Conservation (phyloP, 139 green algal genomes). For the Micractinium conductrix region DNA sequence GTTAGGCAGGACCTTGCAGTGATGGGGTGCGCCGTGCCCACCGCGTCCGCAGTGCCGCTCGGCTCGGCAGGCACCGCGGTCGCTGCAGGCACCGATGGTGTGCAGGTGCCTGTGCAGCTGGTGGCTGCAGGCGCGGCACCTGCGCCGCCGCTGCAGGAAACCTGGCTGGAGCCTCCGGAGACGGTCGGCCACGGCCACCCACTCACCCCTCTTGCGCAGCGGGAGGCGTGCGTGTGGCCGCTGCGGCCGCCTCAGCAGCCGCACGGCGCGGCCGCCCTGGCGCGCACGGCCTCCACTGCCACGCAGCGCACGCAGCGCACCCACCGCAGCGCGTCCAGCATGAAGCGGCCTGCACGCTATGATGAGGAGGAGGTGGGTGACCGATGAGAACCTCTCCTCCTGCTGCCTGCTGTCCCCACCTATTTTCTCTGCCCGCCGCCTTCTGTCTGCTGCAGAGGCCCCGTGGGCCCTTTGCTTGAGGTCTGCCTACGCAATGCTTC, state of each 20-base stretch:
- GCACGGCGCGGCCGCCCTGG: no score
- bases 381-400: no score
- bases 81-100: neutral
- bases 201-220: neutral
- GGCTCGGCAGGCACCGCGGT: neutral
- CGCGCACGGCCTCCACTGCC: neutral
- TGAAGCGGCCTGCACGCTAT: neutral
- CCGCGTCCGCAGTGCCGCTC: neutral
- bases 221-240: neutral
- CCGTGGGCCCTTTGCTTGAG: neutral
- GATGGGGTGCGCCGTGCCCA: neutral
- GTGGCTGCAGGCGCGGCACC: neutral
- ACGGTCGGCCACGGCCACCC: neutral
- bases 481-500: neutral
- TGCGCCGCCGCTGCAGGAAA: slow-evolving; percentile 15
- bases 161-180: neutral
- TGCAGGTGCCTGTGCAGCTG: neutral
- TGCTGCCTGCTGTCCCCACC: neutral
- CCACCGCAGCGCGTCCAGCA: slow-evolving; percentile 4
- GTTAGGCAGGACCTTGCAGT: neutral
- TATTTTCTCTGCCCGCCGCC: no score
- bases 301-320: slow-evolving; percentile 8
- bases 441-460: no score
- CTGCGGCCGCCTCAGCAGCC: neutral
- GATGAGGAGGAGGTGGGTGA: neutral